phyloP scores from a whole-genome alignment of 129 eudicot genomes.

The Oenanthe sinensis region DNA sequence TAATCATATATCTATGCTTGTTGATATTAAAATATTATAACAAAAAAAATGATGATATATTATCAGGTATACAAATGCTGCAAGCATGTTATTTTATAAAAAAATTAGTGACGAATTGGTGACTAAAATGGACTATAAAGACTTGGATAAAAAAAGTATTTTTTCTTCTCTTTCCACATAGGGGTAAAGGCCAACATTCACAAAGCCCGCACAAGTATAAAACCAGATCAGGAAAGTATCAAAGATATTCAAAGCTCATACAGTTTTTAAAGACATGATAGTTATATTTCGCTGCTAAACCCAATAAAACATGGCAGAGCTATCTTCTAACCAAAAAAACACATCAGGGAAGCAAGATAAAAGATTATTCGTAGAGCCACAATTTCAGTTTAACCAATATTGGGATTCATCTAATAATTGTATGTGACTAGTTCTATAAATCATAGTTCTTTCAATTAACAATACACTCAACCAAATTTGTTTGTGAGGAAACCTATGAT shows the following conservation, averaged over 20 bases:
- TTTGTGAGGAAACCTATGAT: neutral
- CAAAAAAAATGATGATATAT: neutral
- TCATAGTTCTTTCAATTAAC: neutral
- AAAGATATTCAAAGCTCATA: neutral
- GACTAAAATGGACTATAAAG: neutral
- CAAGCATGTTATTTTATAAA: neutral
- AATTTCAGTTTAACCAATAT: neutral
- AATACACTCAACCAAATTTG: neutral
- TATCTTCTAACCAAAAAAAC: neutral
- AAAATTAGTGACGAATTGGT: neutral
- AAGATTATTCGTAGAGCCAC: neutral
- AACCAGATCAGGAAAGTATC: neutral
- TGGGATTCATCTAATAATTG: neutral
- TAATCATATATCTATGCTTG: neutral
- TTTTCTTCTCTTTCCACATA: neutral
- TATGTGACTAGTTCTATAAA: neutral
- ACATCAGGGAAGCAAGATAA: neutral
- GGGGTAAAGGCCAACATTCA: neutral
- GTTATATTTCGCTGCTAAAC: neutral
- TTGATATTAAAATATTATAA: neutral
- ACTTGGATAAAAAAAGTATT: neutral
- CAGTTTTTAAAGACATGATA: neutral
- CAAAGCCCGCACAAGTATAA: neutral
- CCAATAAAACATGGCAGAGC: neutral
- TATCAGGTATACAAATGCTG: neutral